Base-by-base conservation (phyloP, 306 rosid genomes). In the Cucurbita ficifolia region DNA sequence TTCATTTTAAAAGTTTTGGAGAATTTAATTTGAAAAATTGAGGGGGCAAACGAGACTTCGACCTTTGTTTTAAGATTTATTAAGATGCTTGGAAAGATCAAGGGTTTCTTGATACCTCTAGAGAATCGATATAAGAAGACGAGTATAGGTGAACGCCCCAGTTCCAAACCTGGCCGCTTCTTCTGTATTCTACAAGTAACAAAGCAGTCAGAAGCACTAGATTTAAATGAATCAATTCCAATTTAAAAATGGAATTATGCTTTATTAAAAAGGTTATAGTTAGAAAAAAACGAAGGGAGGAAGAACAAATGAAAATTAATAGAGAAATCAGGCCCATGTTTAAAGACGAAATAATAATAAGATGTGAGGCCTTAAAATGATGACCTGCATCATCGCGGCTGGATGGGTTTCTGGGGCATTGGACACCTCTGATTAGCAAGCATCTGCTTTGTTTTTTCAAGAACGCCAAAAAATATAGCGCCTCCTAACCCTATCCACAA, bases 401-500 rank as follows among this genome's bases (percentile, higher is more conserved):
- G 7, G 56, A 45, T 4, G 3, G 72, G 84, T 12, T 74, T 58
- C 50, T 43, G 8, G 35, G 61, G 40, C 17, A 35, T 17, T 1
- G 51, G 70, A 48, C 68, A 87, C 77, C 81, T 83, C 67, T 77
- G 58, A 40, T 82, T 63, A 71, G 85, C 84, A 72, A 88, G 89
- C 58, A 86, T 77, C 75, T 84, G 84, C 88, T 90, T 90, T 53
- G 96, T 79, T 81, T 83, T 84, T 84, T 87, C 96, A 62, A 87
- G 92, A 59, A 84, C 87, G 38, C 93, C 86, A 78, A 90, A 88
- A 79, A 90, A 90, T 53, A 88, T 86, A 38, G 96, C 87, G 79
- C 96, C 96, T 19, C 96, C 96, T 50, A 90, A 49, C 63, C 96
- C 96, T 80, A 90, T 88, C 96, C 93, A 90, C 70, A 90, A 21